A percentile compares a stretch with the other conserved stretches of the same genome.
Conservation (phyloP, 2,329 filamentous ascomycete genomes). For the Neonectria punicea region DNA sequence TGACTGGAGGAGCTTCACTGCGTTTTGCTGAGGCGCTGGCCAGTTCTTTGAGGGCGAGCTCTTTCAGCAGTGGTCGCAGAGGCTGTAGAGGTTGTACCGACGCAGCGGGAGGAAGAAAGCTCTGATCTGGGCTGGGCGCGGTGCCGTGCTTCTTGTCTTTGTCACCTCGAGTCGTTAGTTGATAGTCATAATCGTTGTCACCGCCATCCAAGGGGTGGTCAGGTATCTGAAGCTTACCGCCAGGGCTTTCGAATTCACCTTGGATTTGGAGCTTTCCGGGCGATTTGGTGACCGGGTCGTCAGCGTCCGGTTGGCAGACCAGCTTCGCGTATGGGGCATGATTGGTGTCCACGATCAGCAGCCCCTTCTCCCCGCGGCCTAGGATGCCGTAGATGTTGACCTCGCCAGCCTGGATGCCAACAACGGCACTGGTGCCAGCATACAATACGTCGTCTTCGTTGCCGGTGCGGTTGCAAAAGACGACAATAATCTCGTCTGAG, state of each 20-base stretch:
- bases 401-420: conserved; percentile 72
- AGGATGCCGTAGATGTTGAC: conserved; percentile 76
- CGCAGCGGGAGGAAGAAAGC: neutral
- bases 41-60: neutral
- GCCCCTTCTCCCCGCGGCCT: conserved; percentile 74
- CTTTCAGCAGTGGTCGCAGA: neutral
- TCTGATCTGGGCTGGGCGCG: neutral
- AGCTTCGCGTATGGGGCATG: conserved; percentile 57
- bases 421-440: conserved; percentile 77
- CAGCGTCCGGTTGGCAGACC: conserved; percentile 41
- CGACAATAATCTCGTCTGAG: conserved; percentile 70
- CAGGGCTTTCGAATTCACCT: neutral
- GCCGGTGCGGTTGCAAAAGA: conserved; percentile 78
- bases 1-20: neutral
- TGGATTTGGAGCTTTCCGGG: conserved; percentile 1
- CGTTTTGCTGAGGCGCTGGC: neutral
- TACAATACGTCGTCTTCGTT: conserved; percentile 74
- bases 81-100: neutral
- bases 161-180: neutral
- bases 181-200: neutral
- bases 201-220: neutral
- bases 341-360: conserved; percentile 74
- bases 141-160: neutral
- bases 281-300: neutral
- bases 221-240: neutral